Conservation (phyloP, 306 rosid species). For the Dicorynia guianensis region DNA sequence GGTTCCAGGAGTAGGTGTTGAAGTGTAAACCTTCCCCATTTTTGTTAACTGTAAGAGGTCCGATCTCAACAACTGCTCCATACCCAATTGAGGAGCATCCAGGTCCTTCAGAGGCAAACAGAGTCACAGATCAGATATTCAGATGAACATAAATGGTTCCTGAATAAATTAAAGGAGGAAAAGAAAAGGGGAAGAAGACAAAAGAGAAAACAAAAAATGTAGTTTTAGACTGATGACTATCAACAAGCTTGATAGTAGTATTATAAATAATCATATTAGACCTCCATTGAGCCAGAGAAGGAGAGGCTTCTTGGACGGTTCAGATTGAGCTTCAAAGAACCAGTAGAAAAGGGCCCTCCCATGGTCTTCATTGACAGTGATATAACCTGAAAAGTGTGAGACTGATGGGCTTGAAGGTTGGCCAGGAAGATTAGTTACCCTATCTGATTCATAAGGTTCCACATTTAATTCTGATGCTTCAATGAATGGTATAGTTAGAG, state of each 20-base stretch:
- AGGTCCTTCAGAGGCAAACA: slow-evolving; percentile 52
- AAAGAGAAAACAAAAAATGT: neutral
- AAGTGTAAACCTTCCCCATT: slow-evolving; percentile 55
- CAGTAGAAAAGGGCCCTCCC: slow-evolving; percentile 72
- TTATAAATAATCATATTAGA: neutral
- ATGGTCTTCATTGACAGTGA: slow-evolving; percentile 56
- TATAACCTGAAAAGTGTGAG: slow-evolving; percentile 64
- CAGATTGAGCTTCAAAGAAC: slow-evolving; percentile 69
- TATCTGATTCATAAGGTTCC: slow-evolving; percentile 52
- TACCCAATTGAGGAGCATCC: slow-evolving; percentile 71
- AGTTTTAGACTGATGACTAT: slow-evolving; percentile 14
- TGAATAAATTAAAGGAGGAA: neutral
- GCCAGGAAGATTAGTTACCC: slow-evolving; percentile 55
- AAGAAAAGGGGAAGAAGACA: neutral
- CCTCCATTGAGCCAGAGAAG: slow-evolving; percentile 77
- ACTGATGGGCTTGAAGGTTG: slow-evolving; percentile 54
- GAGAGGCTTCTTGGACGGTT: slow-evolving; percentile 57
- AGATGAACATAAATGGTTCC: slow-evolving; percentile 6
- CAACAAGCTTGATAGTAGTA: neutral
- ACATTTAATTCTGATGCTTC: slow-evolving; percentile 46
- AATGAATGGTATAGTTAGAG: slow-evolving; percentile 17
- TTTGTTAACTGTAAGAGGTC: slow-evolving; percentile 56
- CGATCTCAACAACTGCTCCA: slow-evolving; percentile 63
- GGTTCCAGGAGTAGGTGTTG: slow-evolving; percentile 59
- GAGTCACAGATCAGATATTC: slow-evolving; percentile 6